Percentiles rank a stretch among this genome's conserved stretches.
phyloP scores from a whole-genome alignment of 371 early-diverging fungal species.

The Parasitella parasitica region DNA sequence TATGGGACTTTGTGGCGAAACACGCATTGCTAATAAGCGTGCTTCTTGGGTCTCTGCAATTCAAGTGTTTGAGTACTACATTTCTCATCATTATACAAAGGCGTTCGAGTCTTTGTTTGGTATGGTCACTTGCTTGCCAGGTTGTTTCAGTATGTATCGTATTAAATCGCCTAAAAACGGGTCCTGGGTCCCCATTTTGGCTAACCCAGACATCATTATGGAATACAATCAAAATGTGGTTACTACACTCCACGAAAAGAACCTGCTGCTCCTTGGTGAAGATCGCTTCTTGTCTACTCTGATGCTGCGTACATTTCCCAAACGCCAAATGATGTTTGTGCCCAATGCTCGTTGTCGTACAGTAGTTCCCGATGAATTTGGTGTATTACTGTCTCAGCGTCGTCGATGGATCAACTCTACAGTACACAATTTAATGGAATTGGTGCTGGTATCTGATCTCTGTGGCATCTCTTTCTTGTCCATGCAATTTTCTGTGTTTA shows the following conservation, averaged over 20 bases:
- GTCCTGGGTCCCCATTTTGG: constrained; percentile 80
- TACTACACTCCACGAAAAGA: constrained; percentile 95
- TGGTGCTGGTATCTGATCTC: constrained; percentile 88
- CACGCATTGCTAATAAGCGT: constrained; percentile 81
- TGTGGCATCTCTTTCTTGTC: constrained; percentile 98
- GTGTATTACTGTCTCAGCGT: constrained; percentile 92
- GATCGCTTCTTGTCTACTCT: constrained; percentile 95
- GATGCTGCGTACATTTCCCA: constrained; percentile 92
- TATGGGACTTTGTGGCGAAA: constrained; percentile 89
- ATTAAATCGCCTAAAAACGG: constrained; percentile 81
- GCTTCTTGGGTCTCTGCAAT: constrained; percentile 67
- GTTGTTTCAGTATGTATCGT: constrained; percentile 93
- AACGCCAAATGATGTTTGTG: constrained; percentile 90
- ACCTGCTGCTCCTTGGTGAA: constrained; percentile 92
- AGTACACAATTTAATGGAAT: constrained; percentile 94
- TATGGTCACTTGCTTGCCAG: constrained; percentile 97
- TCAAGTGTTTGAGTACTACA: constrained; percentile 94
- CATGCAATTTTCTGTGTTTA: constrained; percentile 97
- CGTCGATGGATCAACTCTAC: constrained; percentile 99
- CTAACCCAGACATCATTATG: constrained; percentile 86
- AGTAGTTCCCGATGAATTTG: constrained; percentile 90
- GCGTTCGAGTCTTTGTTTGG: constrained; percentile 96
- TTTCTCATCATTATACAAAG: constrained; percentile 94
- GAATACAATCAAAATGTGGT: constrained; percentile 90
- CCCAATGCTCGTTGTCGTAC: constrained; percentile 94